Conservation (phyloP, 257 asterid genomes). For the Schizonepeta tenuifolia region DNA sequence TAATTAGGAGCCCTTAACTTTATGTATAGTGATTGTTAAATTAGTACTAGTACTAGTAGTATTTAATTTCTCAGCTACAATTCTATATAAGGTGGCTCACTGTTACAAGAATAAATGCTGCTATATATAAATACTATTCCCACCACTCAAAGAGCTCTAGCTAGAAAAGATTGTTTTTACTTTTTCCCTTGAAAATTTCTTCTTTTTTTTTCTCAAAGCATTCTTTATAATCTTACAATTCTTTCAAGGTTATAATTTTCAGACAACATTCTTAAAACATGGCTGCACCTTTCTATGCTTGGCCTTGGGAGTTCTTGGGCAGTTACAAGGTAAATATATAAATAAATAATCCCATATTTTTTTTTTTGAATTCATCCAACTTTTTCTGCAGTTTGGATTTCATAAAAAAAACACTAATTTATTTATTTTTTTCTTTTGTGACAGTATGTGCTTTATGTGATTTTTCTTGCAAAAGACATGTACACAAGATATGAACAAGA, state of each 20-base stretch:
- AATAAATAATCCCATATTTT: no score
- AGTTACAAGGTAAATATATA: constrained; percentile 60
- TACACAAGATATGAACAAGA: constrained; percentile 53
- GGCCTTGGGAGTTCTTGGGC: constrained; percentile 85
- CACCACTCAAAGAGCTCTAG: neutral
- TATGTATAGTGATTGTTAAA: neutral
- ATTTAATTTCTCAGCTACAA: neutral
- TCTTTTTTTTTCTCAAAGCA: neutral
- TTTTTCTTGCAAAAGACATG: constrained; percentile 59
- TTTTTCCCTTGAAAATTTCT: neutral
- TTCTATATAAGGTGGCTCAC: constrained; percentile 20
- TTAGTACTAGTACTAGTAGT: neutral
- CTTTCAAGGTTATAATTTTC: neutral
- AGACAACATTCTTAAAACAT: constrained; percentile 33
- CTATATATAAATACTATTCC: constrained; percentile 4
- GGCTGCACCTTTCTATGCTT: constrained; percentile 63
- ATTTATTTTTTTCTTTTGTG: neutral
- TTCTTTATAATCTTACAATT: neutral
- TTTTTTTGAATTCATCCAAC: neutral
- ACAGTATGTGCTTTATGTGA: constrained; percentile 62
- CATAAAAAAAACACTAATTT: neutral
- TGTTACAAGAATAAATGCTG: constrained; percentile 16
- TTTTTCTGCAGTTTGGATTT: neutral
- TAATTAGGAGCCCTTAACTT: constrained; percentile 13
- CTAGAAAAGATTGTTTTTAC: neutral